Base-by-base conservation (phyloP, 306 rosid species). In the Cicer pinnatifidum region DNA sequence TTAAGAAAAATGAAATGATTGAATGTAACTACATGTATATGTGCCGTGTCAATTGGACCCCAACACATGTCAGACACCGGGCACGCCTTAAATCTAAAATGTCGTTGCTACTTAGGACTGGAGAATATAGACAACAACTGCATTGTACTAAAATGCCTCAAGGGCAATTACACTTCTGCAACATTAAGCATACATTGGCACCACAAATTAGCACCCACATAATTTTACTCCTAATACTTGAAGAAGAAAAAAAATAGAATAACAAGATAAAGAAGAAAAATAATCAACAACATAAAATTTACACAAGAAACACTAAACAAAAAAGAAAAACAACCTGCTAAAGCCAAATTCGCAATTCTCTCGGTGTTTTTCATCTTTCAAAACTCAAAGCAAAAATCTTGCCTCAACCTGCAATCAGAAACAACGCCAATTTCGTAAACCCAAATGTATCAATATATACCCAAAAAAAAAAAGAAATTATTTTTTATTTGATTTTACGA, bases 271-370 rank as follows among this genome's bases (percentile, higher is more conserved):
- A 9, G 3, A 56, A 57, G 7, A 15, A 9, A 52, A 72, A 72
- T 33, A 9, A 67, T 23, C 66, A 16, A 54, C 7, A 23, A 15
- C 23, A 47, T 10, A 37, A 67, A 17, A 8, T 35, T 57, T 15
- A 71, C 46, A 33, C 15, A 43, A 41, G 2, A 72, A 79, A n/a
- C 11, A 65, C 39, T 33, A 40, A 74, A 9, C 39, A 71, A 43
- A 1, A 1, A 5, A 60, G 35, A 5, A 61, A 15, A 58, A 75
- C 4, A 72, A 91, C 97, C 97, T 68, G 91, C 86, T 82, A 91
- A 84, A 33, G 97, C 96, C 67, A 91, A 82, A 89, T 88, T 91
- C 47, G 92, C 96, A 71, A 91, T 28, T 47, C 90, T 91, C 83
- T 91, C 97, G 1, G 80, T 82, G 75, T 69, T 89, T 78, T 88